These are phyloP conservation scores for Madurella mycetomatis DNA, from an alignment of 2,329 filamentous ascomycete genomes.

Conservation along the genomic window DNA sequence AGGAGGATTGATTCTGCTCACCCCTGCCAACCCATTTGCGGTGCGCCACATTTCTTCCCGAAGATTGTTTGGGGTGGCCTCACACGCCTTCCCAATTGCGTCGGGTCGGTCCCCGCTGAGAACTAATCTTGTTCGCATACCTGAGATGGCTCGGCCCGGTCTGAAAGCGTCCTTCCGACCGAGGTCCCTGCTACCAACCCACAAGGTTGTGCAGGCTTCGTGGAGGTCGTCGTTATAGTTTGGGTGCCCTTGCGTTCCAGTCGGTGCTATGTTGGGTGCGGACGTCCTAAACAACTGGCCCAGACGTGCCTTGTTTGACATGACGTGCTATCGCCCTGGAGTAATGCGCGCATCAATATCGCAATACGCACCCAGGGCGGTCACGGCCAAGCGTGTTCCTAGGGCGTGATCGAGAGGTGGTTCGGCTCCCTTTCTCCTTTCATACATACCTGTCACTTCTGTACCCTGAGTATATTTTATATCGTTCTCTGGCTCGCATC, in stretches of 20 bases:
- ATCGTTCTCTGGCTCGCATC: slow-evolving; percentile 26
- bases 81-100: slow-evolving; percentile 12
- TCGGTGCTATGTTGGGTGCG: slow-evolving; percentile 15
- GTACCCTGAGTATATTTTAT: slow-evolving; percentile 23
- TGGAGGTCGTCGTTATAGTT: slow-evolving; percentile 5
- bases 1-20: slow-evolving; percentile 15
- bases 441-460: slow-evolving; percentile 10
- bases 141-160: slow-evolving; percentile 19
- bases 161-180: slow-evolving; percentile 12
- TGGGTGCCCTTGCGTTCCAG: slow-evolving; percentile 27
- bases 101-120: slow-evolving; percentile 31
- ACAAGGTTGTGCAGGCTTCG: slow-evolving; percentile 8
- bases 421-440: slow-evolving; percentile 5
- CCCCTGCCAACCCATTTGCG: slow-evolving; percentile 17
- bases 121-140: slow-evolving; percentile 41
- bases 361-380: slow-evolving; percentile 18
- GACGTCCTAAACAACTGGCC: slow-evolving; percentile 5
- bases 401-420: slow-evolving; percentile 6
- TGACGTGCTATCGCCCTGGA: slow-evolving; percentile 14
- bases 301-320: slow-evolving; percentile 15
- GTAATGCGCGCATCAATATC: slow-evolving; percentile 17
- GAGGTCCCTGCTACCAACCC: slow-evolving; percentile 15
- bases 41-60: slow-evolving; percentile 12
- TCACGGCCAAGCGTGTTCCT: slow-evolving; percentile 3
- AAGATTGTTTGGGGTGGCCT: slow-evolving; percentile 17